A percentile compares a stretch with the other conserved stretches of the same genome.
Evolutionary conservation across 1,139 yeast genomes (phyloP).

Genomic region (Protomyces macrosporus): DNA sequence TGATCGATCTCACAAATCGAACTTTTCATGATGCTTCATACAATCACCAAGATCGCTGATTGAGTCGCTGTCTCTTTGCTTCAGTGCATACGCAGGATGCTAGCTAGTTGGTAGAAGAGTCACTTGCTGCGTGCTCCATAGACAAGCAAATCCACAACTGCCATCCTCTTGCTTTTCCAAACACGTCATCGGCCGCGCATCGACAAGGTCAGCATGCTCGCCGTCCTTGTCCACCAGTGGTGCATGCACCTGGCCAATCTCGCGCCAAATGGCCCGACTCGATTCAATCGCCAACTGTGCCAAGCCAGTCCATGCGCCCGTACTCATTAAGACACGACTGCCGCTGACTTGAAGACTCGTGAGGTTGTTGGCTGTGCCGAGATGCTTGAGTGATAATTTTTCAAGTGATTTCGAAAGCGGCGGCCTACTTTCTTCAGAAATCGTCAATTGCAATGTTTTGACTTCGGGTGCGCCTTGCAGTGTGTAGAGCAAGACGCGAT

Average conservation of each 20-base stretch:
- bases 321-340: background rate
- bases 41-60: conserved; percentile 27
- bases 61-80: background rate
- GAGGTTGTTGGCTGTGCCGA: background rate
- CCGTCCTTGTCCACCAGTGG: background rate
- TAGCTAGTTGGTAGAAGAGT: background rate
- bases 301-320: background rate
- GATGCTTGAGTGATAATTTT: background rate
- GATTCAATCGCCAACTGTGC: background rate
- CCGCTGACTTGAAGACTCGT: background rate
- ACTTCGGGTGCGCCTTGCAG: background rate
- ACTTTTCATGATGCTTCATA: conserved; percentile 12
- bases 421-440: background rate
- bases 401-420: background rate
- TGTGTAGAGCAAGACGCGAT: background rate
- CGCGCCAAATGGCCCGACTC: background rate
- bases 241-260: background rate
- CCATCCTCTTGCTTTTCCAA: background rate
- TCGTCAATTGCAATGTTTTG: background rate
- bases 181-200: background rate
- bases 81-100: background rate
- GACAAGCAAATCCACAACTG: background rate
- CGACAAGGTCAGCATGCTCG: background rate
- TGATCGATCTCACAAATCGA: conserved; percentile 25
- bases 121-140: background rate